These are phyloP conservation scores for Macrotyloma uniflorum DNA, from an alignment of 306 rosid genomes.

Conservation along the genomic window DNA sequence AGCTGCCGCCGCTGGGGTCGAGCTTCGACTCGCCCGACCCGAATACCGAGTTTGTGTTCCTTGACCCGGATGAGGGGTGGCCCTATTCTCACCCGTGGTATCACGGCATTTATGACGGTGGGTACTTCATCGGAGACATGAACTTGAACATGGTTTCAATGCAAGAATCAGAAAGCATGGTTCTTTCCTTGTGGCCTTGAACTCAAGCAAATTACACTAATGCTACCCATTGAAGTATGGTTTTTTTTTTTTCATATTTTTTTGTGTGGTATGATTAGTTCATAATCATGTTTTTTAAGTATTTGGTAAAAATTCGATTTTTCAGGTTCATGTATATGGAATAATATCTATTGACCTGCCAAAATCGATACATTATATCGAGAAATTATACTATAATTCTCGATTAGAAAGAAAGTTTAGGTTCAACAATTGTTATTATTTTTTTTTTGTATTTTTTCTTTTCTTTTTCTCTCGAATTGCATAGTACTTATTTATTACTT, in stretches of 20 bases:
- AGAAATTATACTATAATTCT: neutral
- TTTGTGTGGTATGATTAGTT: neutral
- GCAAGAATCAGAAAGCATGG: constrained; percentile 48
- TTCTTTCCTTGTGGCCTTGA: constrained; percentile 45
- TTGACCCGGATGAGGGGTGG: constrained; percentile 58
- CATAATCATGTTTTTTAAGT: neutral
- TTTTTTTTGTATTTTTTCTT: neutral
- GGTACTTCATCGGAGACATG: constrained; percentile 31
- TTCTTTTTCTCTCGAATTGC: neutral
- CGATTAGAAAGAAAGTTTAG: neutral
- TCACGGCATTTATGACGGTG: constrained; percentile 46
- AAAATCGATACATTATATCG: neutral
- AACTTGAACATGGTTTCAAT: constrained; percentile 43
- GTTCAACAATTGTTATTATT: neutral
- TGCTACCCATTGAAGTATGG: constrained; percentile 1
- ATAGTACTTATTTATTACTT: neutral
- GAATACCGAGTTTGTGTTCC: constrained; percentile 53
- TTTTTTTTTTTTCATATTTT: neutral
- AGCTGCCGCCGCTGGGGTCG: constrained; percentile 58
- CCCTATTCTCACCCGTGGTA: constrained; percentile 51
- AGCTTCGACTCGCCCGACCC: constrained; percentile 52
- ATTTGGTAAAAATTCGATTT: neutral
- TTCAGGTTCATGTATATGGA: neutral
- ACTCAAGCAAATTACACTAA: constrained; percentile 36
- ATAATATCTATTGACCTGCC: neutral